A percentile compares a stretch with the other conserved stretches of the same genome.
These are phyloP conservation scores for Acanthamoeba sp. DNA, from an alignment of 208 protist species.

Conservation along the genomic window DNA sequence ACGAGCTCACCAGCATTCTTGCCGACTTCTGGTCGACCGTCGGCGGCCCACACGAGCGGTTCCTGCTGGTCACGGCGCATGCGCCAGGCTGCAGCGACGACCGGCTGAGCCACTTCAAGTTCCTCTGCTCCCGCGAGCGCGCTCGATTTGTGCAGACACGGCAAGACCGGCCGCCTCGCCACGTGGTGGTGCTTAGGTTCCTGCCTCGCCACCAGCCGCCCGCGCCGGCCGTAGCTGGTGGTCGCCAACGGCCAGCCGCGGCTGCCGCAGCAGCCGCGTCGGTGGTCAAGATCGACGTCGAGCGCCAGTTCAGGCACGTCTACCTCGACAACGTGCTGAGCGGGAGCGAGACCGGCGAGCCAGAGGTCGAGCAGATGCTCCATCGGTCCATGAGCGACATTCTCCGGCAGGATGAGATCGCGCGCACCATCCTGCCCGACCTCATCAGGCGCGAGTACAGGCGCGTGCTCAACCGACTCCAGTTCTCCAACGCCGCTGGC, in stretches of 20 bases:
- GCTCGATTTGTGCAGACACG: neutral
- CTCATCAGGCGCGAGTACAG: constrained; percentile 30
- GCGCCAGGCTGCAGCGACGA: neutral
- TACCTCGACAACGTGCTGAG: constrained; percentile 67
- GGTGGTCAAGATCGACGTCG: constrained; percentile 26
- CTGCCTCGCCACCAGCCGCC: neutral
- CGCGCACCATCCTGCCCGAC: neutral
- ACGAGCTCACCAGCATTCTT: constrained; percentile 29
- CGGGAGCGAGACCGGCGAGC: constrained; percentile 33
- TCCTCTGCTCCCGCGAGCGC: constrained; percentile 37
- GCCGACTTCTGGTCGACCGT: constrained; percentile 22
- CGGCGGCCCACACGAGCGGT: neutral
- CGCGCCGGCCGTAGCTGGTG: neutral
- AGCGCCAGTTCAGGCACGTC: constrained; percentile 1
- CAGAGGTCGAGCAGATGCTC: constrained; percentile 41
- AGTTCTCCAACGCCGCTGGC: neutral
- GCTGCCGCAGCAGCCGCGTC: neutral
- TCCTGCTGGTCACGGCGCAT: constrained; percentile 8
- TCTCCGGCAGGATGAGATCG: neutral
- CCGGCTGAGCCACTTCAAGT: constrained; percentile 69
- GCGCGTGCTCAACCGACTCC: constrained; percentile 21
- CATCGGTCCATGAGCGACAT: constrained; percentile 28
- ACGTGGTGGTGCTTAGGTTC: neutral
- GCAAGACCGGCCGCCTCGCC: neutral
- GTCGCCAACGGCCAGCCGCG: neutral